phyloP scores from a whole-genome alignment of 768 basidiomycete genomes.

The Astraeus odoratus region DNA sequence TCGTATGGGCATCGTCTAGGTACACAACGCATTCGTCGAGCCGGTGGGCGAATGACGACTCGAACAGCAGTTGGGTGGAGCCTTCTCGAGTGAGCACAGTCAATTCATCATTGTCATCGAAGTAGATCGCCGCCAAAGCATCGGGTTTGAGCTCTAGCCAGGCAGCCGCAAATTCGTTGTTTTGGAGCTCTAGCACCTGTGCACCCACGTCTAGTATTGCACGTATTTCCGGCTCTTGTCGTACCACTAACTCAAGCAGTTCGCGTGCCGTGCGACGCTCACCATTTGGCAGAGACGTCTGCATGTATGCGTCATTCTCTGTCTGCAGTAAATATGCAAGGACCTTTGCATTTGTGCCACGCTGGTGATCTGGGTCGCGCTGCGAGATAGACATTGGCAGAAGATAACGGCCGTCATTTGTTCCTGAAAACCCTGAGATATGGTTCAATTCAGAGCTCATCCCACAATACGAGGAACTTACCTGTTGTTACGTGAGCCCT shows the following conservation, averaged over 20 bases:
- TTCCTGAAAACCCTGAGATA: not conserved
- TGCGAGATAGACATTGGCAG: conserved; percentile 6
- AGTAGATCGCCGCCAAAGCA: not conserved
- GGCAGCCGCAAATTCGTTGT: not conserved
- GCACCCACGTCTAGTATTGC: conserved; percentile 46
- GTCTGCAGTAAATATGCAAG: conserved; percentile 3
- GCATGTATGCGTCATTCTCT: not conserved
- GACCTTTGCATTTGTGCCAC: not conserved
- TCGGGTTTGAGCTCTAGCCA: not conserved
- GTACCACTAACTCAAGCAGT: conserved; percentile 23
- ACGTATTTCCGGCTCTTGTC: conserved; percentile 26
- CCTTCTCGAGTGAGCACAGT: not conserved
- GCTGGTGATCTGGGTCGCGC: conserved; percentile 14
- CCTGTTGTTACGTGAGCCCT: conserved; percentile 10
- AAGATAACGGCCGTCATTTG: not conserved
- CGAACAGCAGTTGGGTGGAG: not conserved
- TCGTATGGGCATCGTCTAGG: not conserved
- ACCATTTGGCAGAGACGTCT: conserved; percentile 6
- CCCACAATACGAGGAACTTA: not conserved
- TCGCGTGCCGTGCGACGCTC: conserved; percentile 9
- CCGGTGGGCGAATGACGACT: not conserved
- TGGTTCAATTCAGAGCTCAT: not conserved
- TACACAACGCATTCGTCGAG: not conserved
- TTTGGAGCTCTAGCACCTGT: conserved; percentile 38
- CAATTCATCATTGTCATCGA: not conserved